Evolutionary conservation across 257 asterid genomes (phyloP).

Genomic region (Galeopsis tetrahit): DNA sequence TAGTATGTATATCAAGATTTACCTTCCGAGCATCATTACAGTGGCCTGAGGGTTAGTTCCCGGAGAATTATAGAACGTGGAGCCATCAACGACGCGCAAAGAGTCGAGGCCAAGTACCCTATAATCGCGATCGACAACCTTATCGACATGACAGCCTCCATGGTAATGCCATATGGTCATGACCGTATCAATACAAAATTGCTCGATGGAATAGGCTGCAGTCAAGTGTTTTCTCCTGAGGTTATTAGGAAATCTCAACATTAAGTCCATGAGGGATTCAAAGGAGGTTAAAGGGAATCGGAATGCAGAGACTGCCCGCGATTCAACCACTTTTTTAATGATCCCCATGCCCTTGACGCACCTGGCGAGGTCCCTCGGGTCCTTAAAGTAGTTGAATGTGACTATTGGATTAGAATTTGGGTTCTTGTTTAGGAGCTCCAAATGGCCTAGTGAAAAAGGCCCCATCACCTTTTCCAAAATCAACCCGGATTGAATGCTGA

Average conservation of each 20-base stretch:
- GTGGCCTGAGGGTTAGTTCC: conserved; percentile 97
- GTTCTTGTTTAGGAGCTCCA: conserved; percentile 58
- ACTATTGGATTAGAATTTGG: conserved; percentile 68
- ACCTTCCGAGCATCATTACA: conserved; percentile 96
- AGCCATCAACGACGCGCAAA: conserved; percentile 76
- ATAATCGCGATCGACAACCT: conserved; percentile 66
- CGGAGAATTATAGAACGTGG: conserved; percentile 65
- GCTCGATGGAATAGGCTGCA: conserved; percentile 57
- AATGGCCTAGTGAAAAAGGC: conserved; percentile 68
- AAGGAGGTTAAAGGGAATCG: conserved; percentile 51
- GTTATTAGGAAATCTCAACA: conserved; percentile 56
- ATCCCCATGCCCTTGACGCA: conserved; percentile 72
- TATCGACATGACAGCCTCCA: conserved; percentile 80
- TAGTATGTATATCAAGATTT: neutral
- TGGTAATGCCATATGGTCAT: conserved; percentile 96
- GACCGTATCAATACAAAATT: conserved; percentile 76
- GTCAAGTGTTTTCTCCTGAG: conserved; percentile 54
- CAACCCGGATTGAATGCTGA: conserved; percentile 45
- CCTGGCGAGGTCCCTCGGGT: conserved; percentile 65
- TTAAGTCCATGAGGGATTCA: conserved; percentile 44
- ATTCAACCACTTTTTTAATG: conserved; percentile 49
- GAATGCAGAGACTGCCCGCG: conserved; percentile 51
- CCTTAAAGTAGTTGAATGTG: conserved; percentile 78
- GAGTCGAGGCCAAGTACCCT: conserved; percentile 64
- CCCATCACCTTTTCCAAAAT: conserved; percentile 72